A percentile compares a stretch with the other conserved stretches of the same genome.
These are phyloP conservation scores for Cercospora sesami DNA, from an alignment of 2,329 filamentous ascomycete species.

Conservation along the genomic window DNA sequence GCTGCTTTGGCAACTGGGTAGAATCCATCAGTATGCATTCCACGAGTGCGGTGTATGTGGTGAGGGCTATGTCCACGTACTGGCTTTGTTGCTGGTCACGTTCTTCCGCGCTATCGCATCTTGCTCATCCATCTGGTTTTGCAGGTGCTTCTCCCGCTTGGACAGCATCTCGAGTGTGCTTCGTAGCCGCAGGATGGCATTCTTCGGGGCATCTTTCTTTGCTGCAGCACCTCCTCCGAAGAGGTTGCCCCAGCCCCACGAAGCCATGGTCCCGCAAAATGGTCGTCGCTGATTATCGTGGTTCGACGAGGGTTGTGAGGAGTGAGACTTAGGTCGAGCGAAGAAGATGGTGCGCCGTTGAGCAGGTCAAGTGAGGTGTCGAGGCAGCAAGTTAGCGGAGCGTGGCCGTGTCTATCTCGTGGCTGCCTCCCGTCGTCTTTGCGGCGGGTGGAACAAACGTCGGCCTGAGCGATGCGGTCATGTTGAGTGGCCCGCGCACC, in stretches of 20 bases:
- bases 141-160: constrained; percentile 89
- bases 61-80: constrained; percentile 55
- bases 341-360: not conserved
- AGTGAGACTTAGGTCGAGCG: not conserved
- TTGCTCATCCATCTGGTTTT: constrained; percentile 91
- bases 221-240: constrained; percentile 82
- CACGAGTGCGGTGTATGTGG: not conserved
- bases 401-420: constrained; percentile 3
- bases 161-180: constrained; percentile 95
- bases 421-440: constrained; percentile 4
- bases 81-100: constrained; percentile 82
- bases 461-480: constrained; percentile 10
- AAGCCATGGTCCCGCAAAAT: constrained; percentile 42
- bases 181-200: constrained; percentile 86
- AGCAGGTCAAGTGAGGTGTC: not conserved
- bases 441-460: not conserved
- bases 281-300: not conserved
- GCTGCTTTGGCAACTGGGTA: constrained; percentile 90
- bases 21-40: too few relatives aligned
- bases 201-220: constrained; percentile 94
- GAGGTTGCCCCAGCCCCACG: constrained; percentile 61
- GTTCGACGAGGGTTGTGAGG: not conserved
- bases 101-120: constrained; percentile 86
- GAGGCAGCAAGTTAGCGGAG: not conserved
- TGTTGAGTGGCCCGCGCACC: constrained; percentile 3